phyloP scores from a whole-genome alignment of 768 basidiomycete species.

The Lactarius hatsudake region DNA sequence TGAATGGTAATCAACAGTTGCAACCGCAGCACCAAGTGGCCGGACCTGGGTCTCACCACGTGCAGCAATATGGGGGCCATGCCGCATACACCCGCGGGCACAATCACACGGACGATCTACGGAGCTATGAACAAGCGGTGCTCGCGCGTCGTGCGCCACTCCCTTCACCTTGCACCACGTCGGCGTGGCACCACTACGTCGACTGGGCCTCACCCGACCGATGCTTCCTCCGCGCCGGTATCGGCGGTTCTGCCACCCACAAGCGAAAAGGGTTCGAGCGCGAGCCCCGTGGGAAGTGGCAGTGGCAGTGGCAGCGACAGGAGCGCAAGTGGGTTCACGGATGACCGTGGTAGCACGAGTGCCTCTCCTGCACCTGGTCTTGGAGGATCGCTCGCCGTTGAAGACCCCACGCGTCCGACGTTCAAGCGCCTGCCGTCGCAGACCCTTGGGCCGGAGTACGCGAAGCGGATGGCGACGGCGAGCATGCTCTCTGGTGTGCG shows the following conservation, averaged over 20 bases:
- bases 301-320: constrained; percentile 24
- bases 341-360: constrained; percentile 19
- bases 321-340: constrained; percentile 12
- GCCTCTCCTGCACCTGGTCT: constrained; percentile 28
- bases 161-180: constrained; percentile 52
- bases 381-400: constrained; percentile 31
- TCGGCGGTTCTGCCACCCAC: background rate
- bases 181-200: constrained; percentile 30
- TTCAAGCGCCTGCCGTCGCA: constrained; percentile 75
- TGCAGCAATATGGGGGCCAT: constrained; percentile 4
- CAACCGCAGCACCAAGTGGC: constrained; percentile 5
- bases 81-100: constrained; percentile 30
- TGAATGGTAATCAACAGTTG: constrained; percentile 1
- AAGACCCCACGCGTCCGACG: constrained; percentile 47
- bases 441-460: constrained; percentile 57
- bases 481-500: background rate
- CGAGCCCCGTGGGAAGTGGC: constrained; percentile 28
- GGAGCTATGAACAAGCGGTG: constrained; percentile 73
- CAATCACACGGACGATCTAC: constrained; percentile 56
- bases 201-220: background rate
- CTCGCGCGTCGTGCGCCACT: constrained; percentile 63
- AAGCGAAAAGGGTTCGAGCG: constrained; percentile 18
- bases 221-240: background rate
- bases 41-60: background rate
- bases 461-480: constrained; percentile 43